Evolutionary conservation across 495 filamentous ascomycete species (phyloP), one percentile per base, ranked within the genome.

Genomic region (Ramalina peruviana): DNA sequence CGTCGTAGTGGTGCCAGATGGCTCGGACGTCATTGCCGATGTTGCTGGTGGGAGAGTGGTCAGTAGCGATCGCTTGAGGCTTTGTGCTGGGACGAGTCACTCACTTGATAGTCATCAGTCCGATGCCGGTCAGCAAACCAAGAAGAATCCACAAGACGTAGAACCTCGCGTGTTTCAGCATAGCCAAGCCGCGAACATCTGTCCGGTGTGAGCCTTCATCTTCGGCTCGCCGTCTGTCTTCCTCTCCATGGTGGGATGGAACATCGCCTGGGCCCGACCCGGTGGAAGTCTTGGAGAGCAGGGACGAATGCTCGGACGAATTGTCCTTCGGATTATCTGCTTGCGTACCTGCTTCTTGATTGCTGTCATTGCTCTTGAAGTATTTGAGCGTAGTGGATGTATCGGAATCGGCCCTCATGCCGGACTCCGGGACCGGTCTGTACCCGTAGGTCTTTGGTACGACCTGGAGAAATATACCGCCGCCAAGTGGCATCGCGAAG

Each of bases 41-140:
- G 60, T 98, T 98, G 65, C 87, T 94, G 53, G 12, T 42, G 2
- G 17, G 38, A 0, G 16, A 2, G 63, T 79, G 61, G 79, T 76
- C 53, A 26, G 23, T 15, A 40, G 27, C 11, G 3, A 11, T 25
- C 3, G 3, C 40, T 41, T 40, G 25, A 36, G 39, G 5, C 15
- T 13, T 6, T 41, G 40, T 5, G 0, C 16, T 41, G 12, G 23
- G 42, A 75, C 86, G 23, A 25, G 23, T 25, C 12, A 13, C 30
- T 66, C 69, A 94, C 88, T 98, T 98, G 63, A 98, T 98, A 3
- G 93, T 97, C 92, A 98, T 98, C 59, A 97, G 65, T 11, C 92
- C 92, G 60, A 95, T 85, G 39, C 92, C 92, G 17, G 88, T 87
- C 53, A 97, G 69, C 15, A 96, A 73, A 30, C 82, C 90, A 75